A percentile compares a stretch with the other conserved stretches of the same genome.
These are phyloP conservation scores for Aspergillus leporis DNA, from an alignment of 495 filamentous ascomycete species.

Conservation along the genomic window DNA sequence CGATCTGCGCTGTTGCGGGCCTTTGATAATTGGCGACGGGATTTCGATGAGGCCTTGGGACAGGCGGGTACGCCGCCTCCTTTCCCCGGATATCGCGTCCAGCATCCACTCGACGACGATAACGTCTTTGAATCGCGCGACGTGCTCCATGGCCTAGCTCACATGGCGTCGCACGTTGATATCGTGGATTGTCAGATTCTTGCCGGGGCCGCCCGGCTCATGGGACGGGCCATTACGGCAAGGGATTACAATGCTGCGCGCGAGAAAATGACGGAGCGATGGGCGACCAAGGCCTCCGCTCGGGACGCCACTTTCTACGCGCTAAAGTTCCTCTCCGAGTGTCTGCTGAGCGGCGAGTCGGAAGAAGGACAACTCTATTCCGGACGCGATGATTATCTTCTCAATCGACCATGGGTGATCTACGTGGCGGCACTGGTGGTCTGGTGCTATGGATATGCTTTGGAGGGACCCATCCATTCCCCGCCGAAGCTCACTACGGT, in stretches of 20 bases:
- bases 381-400: conserved; percentile 83
- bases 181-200: conserved; percentile 98
- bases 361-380: conserved; percentile 55
- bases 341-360: conserved; percentile 59
- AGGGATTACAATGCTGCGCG: conserved; percentile 79
- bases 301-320: conserved; percentile 95
- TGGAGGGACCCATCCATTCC: conserved; percentile 72
- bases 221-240: conserved; percentile 81
- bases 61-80: conserved; percentile 42
- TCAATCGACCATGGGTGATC: conserved; percentile 96
- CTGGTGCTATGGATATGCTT: conserved; percentile 91
- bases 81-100: conserved; percentile 41
- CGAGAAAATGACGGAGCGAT: conserved; percentile 81
- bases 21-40: conserved; percentile 92
- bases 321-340: conserved; percentile 78
- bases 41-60: conserved; percentile 83
- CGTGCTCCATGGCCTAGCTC: conserved; percentile 88
- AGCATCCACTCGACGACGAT: conserved; percentile 61
- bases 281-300: conserved; percentile 90
- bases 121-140: conserved; percentile 83
- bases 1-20: conserved; percentile 81
- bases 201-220: conserved; percentile 77
- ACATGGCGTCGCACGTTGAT: conserved; percentile 98
- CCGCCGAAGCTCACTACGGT: conserved; percentile 54
- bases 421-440: conserved; percentile 91